Evolutionary conservation across 345 rosid genomes (phyloP), one percentile per base, ranked within the genome.

Genomic region (Physaria fendleri): DNA sequence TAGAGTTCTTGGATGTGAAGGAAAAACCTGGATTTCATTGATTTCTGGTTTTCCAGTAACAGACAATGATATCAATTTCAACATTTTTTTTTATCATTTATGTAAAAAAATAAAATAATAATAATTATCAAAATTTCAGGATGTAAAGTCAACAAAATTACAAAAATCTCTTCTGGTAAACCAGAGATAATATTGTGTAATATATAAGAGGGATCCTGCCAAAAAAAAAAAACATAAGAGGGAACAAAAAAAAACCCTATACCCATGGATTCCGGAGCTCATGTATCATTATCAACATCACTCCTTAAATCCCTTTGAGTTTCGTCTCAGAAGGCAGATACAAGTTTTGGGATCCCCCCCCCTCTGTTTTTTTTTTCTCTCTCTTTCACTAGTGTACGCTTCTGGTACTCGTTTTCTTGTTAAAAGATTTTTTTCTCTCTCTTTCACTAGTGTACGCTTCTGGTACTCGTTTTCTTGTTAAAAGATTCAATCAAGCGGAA

Each of bases 401-500:
- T n/a, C n/a, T n/a, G n/a, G n/a, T n/a, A n/a, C n/a, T n/a, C n/a
- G n/a, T n/a, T n/a, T n/a, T n/a, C n/a, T n/a, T n/a, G n/a, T n/a
- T n/a, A n/a, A n/a, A n/a, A n/a, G n/a, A 35, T 8, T 53, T 34
- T 38, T 9, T 17, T 18, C 14, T 59, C 65, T 52, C 39, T 46
- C 38, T 56, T 47, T 51, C 65, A 58, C 50, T 42, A 32, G 41
- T 63, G 30, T 13, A 57, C 27, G 67, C 62, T 71, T 64, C 76
- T 51, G 0, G 40, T 56, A 53, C 38, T 51, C 38, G 44, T 30
- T 10, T 65, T 85, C 75, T 80, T 81, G n/a, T 72, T 80, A 33
- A 85, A 37, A 0, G 78, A 81, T 72, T 87, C 93, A 12, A 90
- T 46, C 40, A 94, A 73, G 47, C 87, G 84, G 68, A 66, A 87